Evolutionary conservation across 176 grass and related monocot genomes (phyloP).

Genomic region (Cenchrus americanus): DNA sequence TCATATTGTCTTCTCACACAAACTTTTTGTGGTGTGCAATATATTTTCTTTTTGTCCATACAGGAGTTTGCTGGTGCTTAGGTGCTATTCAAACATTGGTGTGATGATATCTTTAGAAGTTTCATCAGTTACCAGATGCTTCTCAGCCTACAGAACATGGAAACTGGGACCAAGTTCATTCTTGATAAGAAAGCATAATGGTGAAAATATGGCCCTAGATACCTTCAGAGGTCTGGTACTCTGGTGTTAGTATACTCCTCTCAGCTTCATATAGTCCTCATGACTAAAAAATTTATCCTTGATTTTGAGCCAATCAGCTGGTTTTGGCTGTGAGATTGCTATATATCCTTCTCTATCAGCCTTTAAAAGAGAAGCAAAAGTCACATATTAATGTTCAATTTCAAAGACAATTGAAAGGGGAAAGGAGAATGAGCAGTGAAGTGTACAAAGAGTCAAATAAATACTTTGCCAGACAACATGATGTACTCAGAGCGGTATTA

Average conservation of each 20-base stretch:
- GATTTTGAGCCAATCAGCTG: conserved; percentile 83
- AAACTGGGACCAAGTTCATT: background rate
- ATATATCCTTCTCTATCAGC: conserved; percentile 90
- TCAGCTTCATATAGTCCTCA: conserved; percentile 85
- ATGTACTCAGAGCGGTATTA: conserved; percentile 68
- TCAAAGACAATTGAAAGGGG: background rate
- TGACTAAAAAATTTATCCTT: conserved; percentile 82
- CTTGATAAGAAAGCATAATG: background rate
- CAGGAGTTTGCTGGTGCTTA: no score
- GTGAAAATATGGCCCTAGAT: background rate
- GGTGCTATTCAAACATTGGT: background rate
- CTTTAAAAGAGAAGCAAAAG: conserved; percentile 29
- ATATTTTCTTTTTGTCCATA: no score
- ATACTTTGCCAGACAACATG: background rate
- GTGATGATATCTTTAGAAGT: background rate
- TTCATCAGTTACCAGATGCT: background rate
- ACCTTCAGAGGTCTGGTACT: conserved; percentile 19
- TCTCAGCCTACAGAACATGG: background rate
- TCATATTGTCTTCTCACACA: background rate
- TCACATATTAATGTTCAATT: background rate
- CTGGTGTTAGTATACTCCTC: conserved; percentile 44
- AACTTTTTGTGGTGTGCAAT: no score
- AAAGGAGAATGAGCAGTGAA: background rate
- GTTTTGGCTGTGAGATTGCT: conserved; percentile 85
- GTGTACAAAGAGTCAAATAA: background rate